Percentiles rank a stretch among this genome's conserved stretches.
Conservation (phyloP, 2,329 filamentous ascomycete genomes). For the Pestalotiopsis sp. region DNA sequence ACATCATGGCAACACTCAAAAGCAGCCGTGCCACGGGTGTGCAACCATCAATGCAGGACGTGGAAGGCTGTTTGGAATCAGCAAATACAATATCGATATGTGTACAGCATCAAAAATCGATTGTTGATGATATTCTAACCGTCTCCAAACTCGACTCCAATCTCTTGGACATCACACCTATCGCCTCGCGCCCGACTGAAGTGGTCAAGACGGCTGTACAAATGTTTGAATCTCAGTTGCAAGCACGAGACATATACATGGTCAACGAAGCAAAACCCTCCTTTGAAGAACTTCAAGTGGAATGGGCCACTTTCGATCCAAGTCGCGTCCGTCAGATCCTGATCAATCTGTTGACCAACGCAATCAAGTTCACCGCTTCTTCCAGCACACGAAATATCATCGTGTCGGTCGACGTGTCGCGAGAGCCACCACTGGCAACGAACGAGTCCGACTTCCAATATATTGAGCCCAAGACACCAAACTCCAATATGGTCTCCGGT, state of each 20-base stretch:
- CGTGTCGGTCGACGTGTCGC: conserved; percentile 52
- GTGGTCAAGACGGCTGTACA: conserved; percentile 57
- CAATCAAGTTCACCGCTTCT: conserved; percentile 59
- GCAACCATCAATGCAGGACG: conserved; percentile 30
- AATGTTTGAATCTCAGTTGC: conserved; percentile 61
- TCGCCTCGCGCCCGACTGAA: conserved; percentile 52
- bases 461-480: conserved; percentile 30
- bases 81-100: conserved; percentile 60
- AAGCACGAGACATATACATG: conserved; percentile 58
- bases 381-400: conserved; percentile 42
- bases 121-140: conserved; percentile 51
- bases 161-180: conserved; percentile 57
- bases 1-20: conserved; percentile 41
- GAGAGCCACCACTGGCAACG: conserved; percentile 33
- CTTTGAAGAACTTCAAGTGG: conserved; percentile 48
- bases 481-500: conserved; percentile 17
- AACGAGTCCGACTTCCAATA: conserved; percentile 31
- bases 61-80: conserved; percentile 54
- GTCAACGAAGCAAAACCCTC: conserved; percentile 50
- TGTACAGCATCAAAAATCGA: conserved; percentile 59
- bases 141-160: conserved; percentile 57
- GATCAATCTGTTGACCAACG: conserved; percentile 64
- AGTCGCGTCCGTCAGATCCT: conserved; percentile 60
- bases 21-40: conserved; percentile 26
- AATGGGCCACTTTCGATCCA: conserved; percentile 61